A percentile compares a stretch with the other conserved stretches of the same genome.
phyloP scores from a whole-genome alignment of 2,329 filamentous ascomycete genomes.

The Xylaria sp. region DNA sequence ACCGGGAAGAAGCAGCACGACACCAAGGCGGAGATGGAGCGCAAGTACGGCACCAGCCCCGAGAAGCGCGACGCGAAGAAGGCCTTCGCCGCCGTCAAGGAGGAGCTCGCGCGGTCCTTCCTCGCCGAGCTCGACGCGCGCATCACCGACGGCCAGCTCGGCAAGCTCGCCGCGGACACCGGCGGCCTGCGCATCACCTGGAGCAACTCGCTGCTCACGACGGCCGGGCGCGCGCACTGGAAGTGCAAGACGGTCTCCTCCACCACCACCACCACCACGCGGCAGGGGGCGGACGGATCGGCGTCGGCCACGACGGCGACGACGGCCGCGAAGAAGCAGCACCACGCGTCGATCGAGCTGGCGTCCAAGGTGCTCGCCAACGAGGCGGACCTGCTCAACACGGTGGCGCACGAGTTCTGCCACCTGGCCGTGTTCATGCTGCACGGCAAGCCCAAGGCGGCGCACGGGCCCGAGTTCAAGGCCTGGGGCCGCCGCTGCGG shows the following conservation, averaged over 20 bases:
- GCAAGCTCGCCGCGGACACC: constrained; percentile 59
- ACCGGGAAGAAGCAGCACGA: constrained; percentile 11
- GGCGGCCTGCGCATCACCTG: constrained; percentile 74
- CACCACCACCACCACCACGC: constrained; percentile 26
- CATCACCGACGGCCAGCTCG: constrained; percentile 64
- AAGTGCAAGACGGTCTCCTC: constrained; percentile 56
- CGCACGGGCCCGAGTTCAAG: constrained; percentile 86
- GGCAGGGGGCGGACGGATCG: constrained; percentile 24
- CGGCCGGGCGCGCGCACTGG: constrained; percentile 77
- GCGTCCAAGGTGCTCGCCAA: constrained; percentile 85
- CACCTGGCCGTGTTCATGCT: constrained; percentile 93
- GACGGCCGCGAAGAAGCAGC: constrained; percentile 47
- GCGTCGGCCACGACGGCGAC: constrained; percentile 29
- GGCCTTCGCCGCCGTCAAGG: constrained; percentile 64
- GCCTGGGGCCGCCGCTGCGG: constrained; percentile 65
- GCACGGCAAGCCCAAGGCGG: constrained; percentile 70
- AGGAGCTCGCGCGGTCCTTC: constrained; percentile 65
- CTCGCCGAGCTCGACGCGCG: constrained; percentile 68
- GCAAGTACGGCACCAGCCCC: constrained; percentile 39
- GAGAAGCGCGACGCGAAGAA: constrained; percentile 52
- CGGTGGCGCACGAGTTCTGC: constrained; percentile 95
- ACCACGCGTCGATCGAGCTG: constrained; percentile 81
- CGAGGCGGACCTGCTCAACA: constrained; percentile 78
- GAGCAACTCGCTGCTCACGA: constrained; percentile 79
- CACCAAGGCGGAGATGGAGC: constrained; percentile 33